Base-by-base conservation (phyloP, 192 early-diverging fungal genomes). In the Coemansia sp. region DNA sequence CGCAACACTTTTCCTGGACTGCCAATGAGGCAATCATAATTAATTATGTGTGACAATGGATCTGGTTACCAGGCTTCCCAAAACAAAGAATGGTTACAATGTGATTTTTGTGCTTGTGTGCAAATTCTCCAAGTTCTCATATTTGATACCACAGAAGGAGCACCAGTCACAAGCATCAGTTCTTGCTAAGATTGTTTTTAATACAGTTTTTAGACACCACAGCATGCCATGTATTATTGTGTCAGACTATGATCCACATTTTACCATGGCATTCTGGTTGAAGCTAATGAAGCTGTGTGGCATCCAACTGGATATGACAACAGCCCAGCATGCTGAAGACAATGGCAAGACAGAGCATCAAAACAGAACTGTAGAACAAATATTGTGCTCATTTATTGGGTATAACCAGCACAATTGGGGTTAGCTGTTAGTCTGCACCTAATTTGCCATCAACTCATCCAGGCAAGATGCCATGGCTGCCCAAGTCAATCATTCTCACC, bases 161-260 rank as follows among this genome's bases (percentile, higher is more conserved):
- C 61, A 18, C 5, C 7, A 34, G 16, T 34, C 41, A 18, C 16
- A 27, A 3, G 61, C 61, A 7, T 38, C 36, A 1, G 20, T 34
- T 1, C 13, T 63, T 3, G 41, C 36, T 3, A 34, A 42, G 20
- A 9, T 22, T 8, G 4, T 63, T 20, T 63, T 34, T n/a, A 20
- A 63, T 15, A 63, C 24, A 18, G 61, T 63, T 11, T n/a, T 42
- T 5, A 12, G 61, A 4, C 61, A 34, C 29, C 61, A 63, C 18
- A 38, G 61, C 15, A 63, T 63, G 61, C 61, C 61, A 6, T 63
- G 61, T 20, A 5, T 18, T 15, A 41, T 63, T 7, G 61, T 63
- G 3, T 34, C 29, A 7, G 61, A 63, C 18, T 16, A 38, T 6
- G 61, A 63, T n/a, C 61, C 61, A 2, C 24, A 38, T 16, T 63